Conservation (phyloP, 306 rosid species). For the Amphicarpaea edgeworthii region DNA sequence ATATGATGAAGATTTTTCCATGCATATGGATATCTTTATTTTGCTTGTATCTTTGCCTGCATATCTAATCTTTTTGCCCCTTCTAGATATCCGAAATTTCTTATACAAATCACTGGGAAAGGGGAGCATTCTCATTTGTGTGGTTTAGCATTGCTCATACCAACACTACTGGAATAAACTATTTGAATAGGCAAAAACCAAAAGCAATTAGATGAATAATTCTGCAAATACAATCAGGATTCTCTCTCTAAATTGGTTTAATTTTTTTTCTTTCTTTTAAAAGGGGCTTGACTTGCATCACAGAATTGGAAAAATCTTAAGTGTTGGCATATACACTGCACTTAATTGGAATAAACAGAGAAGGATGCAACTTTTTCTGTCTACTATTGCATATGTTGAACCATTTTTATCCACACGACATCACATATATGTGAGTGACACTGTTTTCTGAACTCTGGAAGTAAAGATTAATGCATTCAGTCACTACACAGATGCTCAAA, state of each 20-base stretch:
- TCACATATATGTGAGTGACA: slow-evolving; percentile 33
- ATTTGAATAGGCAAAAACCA: slow-evolving; percentile 29
- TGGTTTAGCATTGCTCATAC: slow-evolving; percentile 41
- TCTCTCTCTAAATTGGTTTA: slow-evolving; percentile 35
- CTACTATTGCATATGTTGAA: slow-evolving; percentile 37
- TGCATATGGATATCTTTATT: slow-evolving; percentile 27
- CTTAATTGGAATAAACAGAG: slow-evolving; percentile 46
- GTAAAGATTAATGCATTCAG: slow-evolving; percentile 38
- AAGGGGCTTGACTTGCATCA: slow-evolving; percentile 23
- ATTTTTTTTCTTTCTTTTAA: not conserved
- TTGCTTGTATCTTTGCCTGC: slow-evolving; percentile 31
- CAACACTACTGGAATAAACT: slow-evolving; percentile 31
- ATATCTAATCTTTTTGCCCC: slow-evolving; percentile 23
- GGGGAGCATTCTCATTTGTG: slow-evolving; percentile 29
- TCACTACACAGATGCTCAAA: slow-evolving; percentile 49
- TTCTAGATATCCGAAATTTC: slow-evolving; percentile 10
- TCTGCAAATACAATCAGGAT: slow-evolving; percentile 20
- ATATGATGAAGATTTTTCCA: slow-evolving; percentile 23
- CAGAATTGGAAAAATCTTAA: slow-evolving; percentile 32
- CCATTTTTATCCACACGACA: slow-evolving; percentile 34
- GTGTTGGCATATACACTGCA: slow-evolving; percentile 39
- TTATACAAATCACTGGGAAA: slow-evolving; percentile 20
- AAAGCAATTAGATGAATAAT: slow-evolving; percentile 23
- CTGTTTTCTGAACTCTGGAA: slow-evolving; percentile 42
- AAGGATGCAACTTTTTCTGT: slow-evolving; percentile 34